Conservation (phyloP, 2,329 filamentous ascomycete species). For the Aspergillus tamarii region DNA sequence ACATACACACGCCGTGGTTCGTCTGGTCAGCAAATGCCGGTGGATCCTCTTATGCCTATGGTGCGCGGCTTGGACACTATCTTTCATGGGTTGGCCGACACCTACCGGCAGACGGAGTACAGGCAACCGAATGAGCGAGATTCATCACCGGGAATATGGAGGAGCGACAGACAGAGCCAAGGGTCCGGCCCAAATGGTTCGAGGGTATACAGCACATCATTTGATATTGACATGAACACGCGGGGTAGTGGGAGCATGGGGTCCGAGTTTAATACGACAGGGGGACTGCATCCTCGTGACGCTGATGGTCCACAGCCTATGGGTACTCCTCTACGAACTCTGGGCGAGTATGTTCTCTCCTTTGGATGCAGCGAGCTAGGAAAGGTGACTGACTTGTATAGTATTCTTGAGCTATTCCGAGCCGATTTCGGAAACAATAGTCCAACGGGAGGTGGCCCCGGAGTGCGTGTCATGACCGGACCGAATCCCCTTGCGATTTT, state of each 20-base stretch:
- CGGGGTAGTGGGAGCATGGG: conserved; percentile 13
- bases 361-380: neutral
- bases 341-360: conserved; percentile 49
- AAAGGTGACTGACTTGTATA: conserved; percentile 20
- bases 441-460: conserved; percentile 19
- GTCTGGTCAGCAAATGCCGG: conserved; percentile 15
- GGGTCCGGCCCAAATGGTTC: neutral
- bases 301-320: conserved; percentile 54
- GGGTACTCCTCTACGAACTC: conserved; percentile 50
- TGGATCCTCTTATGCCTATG: conserved; percentile 35
- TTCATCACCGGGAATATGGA: neutral
- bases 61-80: conserved; percentile 48
- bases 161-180: neutral
- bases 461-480: conserved; percentile 26
- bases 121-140: neutral
- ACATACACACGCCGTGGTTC: conserved; percentile 34
- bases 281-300: conserved; percentile 54
- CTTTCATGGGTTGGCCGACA: conserved; percentile 49
- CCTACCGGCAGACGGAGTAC: conserved; percentile 26
- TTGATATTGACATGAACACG: conserved; percentile 8
- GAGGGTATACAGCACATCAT: conserved; percentile 4
- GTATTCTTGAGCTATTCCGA: conserved; percentile 34
- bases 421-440: conserved; percentile 21
- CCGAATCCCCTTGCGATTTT: conserved; percentile 52
- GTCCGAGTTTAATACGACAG: conserved; percentile 17